Evolutionary conservation across 352 stramenopile species (phyloP).

Genomic region (Globisporangium heterothallicum): DNA sequence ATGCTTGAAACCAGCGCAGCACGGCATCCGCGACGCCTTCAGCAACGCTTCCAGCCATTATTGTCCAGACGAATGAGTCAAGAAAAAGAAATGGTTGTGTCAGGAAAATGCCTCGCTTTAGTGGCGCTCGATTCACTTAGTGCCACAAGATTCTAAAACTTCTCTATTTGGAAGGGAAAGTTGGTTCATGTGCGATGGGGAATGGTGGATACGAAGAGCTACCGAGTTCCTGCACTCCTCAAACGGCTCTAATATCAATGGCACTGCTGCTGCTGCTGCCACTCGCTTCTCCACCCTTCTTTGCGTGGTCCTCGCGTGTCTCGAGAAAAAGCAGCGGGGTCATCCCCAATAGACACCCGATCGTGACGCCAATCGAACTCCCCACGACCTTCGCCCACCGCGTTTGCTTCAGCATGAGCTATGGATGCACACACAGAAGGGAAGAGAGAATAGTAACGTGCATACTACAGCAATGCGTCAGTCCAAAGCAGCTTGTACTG

Average conservation of each 20-base stretch:
- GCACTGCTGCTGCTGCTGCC: slow-evolving; percentile 1
- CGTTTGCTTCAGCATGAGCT: slow-evolving; percentile 62
- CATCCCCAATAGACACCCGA: slow-evolving; percentile 78
- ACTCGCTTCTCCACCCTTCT: slow-evolving; percentile 2
- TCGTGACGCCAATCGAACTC: slow-evolving; percentile 62
- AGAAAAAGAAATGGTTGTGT: too few species aligned
- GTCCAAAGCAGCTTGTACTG: too few species aligned
- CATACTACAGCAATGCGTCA: too few species aligned
- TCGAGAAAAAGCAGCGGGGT: slow-evolving; percentile 68
- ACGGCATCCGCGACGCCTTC: slow-evolving; percentile 35
- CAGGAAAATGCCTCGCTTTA: slow-evolving; percentile 10
- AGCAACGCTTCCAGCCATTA: slow-evolving; percentile 11
- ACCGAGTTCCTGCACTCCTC: not conserved
- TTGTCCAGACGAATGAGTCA: slow-evolving; percentile 13
- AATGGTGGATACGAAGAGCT: too few species aligned
- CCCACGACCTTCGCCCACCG: slow-evolving; percentile 63
- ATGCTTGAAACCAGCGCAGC: slow-evolving; percentile 55
- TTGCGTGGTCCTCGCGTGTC: slow-evolving; percentile 37
- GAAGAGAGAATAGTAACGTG: not conserved
- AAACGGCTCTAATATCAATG: slow-evolving; percentile 6
- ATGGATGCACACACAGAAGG: slow-evolving; percentile 3
- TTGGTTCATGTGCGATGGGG: not conserved
- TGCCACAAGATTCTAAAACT: not conserved
- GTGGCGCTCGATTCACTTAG: slow-evolving; percentile 8
- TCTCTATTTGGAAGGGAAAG: not conserved